Base-by-base conservation (phyloP, 2,329 filamentous ascomycete species). In the Didymella pinodella region DNA sequence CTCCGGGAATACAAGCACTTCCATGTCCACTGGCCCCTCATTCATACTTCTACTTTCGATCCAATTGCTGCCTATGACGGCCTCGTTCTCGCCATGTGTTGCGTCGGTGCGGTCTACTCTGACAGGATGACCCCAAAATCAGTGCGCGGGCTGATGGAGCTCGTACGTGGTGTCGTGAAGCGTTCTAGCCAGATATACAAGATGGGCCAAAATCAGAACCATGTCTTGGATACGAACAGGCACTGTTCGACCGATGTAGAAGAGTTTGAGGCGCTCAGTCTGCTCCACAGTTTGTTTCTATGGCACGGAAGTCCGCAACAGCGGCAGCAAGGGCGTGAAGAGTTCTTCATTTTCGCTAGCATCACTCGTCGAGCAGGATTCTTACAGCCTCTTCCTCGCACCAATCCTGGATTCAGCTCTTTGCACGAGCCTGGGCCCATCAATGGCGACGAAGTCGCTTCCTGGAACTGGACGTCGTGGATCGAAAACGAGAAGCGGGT, bases 21-120 rank as follows among this genome's bases (percentile, higher is more conserved):
- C 75, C 87, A 91, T 74, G 84, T 86, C 61, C 90, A 93, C 75
- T 91, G 90, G 79, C 87, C 89, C 20, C 83, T 90, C 65, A 83
- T 92, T 51, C 89, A 93, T 71, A 83, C 89, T 73, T 85, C 89
- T 34, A 90, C 89, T 8, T 91, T 92, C 77, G 84, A 87, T 70
- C 84, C 90, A 52, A 81, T 84, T 61, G 83, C 88, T 62, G 85
- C 87, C 46, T 87, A 89, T 72, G 86, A 88, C 60, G 87, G 88
- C 64, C 82, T 92, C 61, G 79, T 91, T 48, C 82, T 90, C 59
- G 83, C 84, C 61, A 90, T 93, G 82, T 87, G 90, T 69, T 91
- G 88, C 72, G 83, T 91, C 67, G 90, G 90, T 36, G 89, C 90
- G 40, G 90, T 90, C 57, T 93, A 92, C 76, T 91, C 90, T 50